A percentile compares a stretch with the other conserved stretches of the same genome.
phyloP scores from a whole-genome alignment of 1,284 basidiomycete species.

The Limonomyces culmigenus region DNA sequence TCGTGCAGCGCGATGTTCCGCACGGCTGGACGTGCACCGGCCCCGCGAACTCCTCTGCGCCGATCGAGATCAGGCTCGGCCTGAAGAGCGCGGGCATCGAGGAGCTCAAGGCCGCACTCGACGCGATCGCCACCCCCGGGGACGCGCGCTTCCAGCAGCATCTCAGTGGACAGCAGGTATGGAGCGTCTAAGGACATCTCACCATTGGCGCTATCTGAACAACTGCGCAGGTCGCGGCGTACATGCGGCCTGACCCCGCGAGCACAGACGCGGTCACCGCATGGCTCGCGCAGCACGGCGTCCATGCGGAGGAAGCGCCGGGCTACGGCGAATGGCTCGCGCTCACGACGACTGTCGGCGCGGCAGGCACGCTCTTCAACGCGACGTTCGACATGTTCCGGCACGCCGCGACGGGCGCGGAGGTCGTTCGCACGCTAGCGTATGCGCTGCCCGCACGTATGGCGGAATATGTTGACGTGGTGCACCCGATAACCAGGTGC shows the following conservation, averaged over 20 bases:
- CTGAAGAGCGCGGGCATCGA: conserved; percentile 16
- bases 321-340: conserved; percentile 17
- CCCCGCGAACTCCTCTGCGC: conserved; percentile 11
- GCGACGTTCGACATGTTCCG: conserved; percentile 16
- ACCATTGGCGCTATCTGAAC: neutral
- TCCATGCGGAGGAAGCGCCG: conserved; percentile 12
- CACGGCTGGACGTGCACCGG: conserved; percentile 13
- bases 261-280: conserved; percentile 14
- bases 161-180: conserved; percentile 15
- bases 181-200: too few species aligned
- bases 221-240: conserved; percentile 15
- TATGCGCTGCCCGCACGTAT: conserved; percentile 20
- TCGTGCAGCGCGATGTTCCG: conserved; percentile 18
- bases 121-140: conserved; percentile 14
- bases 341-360: conserved; percentile 14
- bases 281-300: conserved; percentile 17
- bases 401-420: conserved; percentile 14
- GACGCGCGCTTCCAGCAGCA: conserved; percentile 15
- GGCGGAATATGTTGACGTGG: conserved; percentile 16
- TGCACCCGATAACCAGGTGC: conserved; percentile 13
- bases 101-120: conserved; percentile 18
- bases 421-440: conserved; percentile 16
- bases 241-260: conserved; percentile 17
- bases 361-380: conserved; percentile 17
- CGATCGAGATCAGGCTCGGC: conserved; percentile 16